Base-by-base conservation (phyloP, 345 rosid species). In the Brassica incana region DNA sequence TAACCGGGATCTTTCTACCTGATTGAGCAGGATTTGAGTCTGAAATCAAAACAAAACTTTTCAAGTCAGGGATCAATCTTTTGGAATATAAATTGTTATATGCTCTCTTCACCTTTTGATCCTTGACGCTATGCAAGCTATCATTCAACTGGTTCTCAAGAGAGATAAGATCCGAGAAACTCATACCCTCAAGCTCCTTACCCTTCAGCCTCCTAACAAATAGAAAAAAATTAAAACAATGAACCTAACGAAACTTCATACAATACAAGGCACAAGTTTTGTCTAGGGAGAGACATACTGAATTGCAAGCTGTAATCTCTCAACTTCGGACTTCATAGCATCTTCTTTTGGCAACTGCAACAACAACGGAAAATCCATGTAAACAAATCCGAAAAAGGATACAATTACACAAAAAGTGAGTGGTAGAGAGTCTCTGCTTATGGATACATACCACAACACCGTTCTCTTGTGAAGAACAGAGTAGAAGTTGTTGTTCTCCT, bases 111-210 rank as follows among this genome's bases (percentile, higher is more conserved):
- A 79, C 83, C 83, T 81, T 81, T 35, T 66, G 80, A 71, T 81
- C 83, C 65, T 76, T 81, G 74, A 81, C 80, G 16, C 74, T 76
- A 9, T 71, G 80, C 67, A 81, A 76, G 80, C 80, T 76, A 15
- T 81, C 83, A n/a, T 81, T 81, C 80, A 81, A 67, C 77, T 81
- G 83, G 59, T 16, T 71, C 18, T 81, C 83, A 35, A 81, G 83
- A 72, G 77, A 18, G 7, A 81, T 71, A 23, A 81, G 80, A 66
- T 81, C 83, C 14, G 69, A 6, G 61, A 81, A 81, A 60, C 80
- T 76, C 80, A 81, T 75, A 58, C 83, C 83, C 0, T 76, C 73
- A 59, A 81, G 83, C 74, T 59, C 80, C 60, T 60, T 81, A 58
- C 83, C 83, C 65, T 81, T 81, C 6, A 81, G 33, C 45, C 83